Conservation (phyloP, 1,284 basidiomycete genomes). For the Chiua sp. region DNA sequence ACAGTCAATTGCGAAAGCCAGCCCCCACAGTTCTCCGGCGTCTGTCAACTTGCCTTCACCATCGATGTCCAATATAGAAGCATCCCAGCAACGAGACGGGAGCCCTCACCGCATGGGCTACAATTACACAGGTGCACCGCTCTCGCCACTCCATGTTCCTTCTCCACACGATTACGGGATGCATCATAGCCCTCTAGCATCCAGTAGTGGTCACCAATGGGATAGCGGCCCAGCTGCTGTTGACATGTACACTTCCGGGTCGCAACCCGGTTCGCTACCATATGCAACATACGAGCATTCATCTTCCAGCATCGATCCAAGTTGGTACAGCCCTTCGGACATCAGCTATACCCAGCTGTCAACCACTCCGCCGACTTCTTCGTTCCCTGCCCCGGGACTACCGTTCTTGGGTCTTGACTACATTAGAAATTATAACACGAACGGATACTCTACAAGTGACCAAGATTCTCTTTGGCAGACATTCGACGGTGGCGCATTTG, state of each 20-base stretch:
- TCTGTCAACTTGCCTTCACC: slow-evolving; percentile 76
- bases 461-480: slow-evolving; percentile 75
- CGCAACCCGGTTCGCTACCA: slow-evolving; percentile 42
- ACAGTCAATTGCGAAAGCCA: slow-evolving; percentile 49
- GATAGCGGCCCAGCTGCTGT: slow-evolving; percentile 43
- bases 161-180: slow-evolving; percentile 62
- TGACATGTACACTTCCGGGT: slow-evolving; percentile 48
- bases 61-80: slow-evolving; percentile 49
- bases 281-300: slow-evolving; percentile 46
- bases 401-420: slow-evolving; percentile 83
- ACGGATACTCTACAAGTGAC: slow-evolving; percentile 51
- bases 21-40: slow-evolving; percentile 75
- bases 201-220: slow-evolving; percentile 49
- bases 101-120: slow-evolving; percentile 48
- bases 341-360: slow-evolving; percentile 50
- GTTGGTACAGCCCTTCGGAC: slow-evolving; percentile 51
- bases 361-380: slow-evolving; percentile 60
- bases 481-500: slow-evolving; percentile 74
- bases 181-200: slow-evolving; percentile 47
- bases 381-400: slow-evolving; percentile 70
- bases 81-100: slow-evolving; percentile 47
- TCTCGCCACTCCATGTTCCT: slow-evolving; percentile 53
- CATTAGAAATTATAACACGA: slow-evolving; percentile 70
- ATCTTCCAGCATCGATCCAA: slow-evolving; percentile 51
- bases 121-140: slow-evolving; percentile 50